Conservation (phyloP, 768 basidiomycete species). For the Mycena belliarum region DNA sequence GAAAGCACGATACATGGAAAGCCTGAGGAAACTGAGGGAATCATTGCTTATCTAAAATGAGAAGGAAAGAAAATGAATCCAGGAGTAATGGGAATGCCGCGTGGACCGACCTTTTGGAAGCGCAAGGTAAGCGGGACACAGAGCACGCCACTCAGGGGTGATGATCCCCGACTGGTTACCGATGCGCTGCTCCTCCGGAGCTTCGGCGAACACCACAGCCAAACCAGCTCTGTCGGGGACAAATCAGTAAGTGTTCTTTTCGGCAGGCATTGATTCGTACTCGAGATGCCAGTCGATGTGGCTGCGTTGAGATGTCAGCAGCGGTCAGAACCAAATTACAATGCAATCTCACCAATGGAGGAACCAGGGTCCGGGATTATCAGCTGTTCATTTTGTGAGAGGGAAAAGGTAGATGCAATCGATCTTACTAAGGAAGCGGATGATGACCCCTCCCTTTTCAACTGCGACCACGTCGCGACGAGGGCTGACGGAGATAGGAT, state of each 20-base stretch:
- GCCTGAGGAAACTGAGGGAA: no score
- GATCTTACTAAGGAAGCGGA: slow-evolving; percentile 5
- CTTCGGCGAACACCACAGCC: slow-evolving; percentile 40
- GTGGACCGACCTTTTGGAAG: background rate
- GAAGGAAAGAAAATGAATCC: background rate
- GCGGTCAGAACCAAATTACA: slow-evolving; percentile 32
- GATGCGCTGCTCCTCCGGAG: slow-evolving; percentile 28
- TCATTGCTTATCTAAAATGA: background rate
- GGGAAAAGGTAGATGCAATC: background rate
- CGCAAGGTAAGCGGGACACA: slow-evolving; percentile 12
- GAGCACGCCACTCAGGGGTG: slow-evolving; percentile 19
- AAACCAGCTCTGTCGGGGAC: slow-evolving; percentile 30
- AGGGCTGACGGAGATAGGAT: slow-evolving; percentile 4
- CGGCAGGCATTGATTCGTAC: background rate
- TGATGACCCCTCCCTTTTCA: background rate
- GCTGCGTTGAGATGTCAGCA: background rate
- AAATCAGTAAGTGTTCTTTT: background rate
- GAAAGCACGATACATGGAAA: no score
- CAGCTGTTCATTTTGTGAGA: background rate
- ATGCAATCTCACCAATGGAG: background rate
- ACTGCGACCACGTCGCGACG: slow-evolving; percentile 29
- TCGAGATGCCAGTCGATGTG: slow-evolving; percentile 37
- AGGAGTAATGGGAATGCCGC: background rate
- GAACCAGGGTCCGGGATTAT: slow-evolving; percentile 8
- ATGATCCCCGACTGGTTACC: slow-evolving; percentile 29